A percentile compares a stretch with the other conserved stretches of the same genome.
Evolutionary conservation across 75 land plant species (phyloP).

Genomic region (Sequoia sempervirens): DNA sequence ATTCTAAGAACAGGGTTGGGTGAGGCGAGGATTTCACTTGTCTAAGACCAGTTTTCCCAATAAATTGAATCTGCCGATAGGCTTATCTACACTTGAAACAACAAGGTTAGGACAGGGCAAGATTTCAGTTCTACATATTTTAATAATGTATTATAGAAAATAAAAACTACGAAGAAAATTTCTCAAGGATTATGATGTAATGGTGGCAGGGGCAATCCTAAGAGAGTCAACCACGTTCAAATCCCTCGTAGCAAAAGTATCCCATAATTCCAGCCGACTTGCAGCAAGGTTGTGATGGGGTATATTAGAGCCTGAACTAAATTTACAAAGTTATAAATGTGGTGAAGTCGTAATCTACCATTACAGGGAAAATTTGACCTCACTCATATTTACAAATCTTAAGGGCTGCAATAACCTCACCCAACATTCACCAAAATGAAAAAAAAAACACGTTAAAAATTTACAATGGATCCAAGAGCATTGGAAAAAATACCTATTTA

Average conservation of each 20-base stretch:
- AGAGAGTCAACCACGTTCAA: neutral
- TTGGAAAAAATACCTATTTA: neutral
- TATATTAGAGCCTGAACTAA: neutral
- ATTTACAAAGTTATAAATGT: neutral
- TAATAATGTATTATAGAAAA: no score
- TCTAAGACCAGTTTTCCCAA: neutral
- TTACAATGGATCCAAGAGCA: neutral
- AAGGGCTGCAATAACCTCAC: neutral
- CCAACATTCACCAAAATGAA: neutral
- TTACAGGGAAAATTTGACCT: no score
- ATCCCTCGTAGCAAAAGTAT: neutral
- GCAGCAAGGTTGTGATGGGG: neutral
- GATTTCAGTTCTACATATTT: neutral
- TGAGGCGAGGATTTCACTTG: neutral
- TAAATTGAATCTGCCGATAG: neutral
- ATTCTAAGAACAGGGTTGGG: neutral
- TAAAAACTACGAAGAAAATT: no score
- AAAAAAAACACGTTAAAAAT: neutral
- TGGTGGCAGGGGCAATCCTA: neutral
- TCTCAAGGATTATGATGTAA: neutral
- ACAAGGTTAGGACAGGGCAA: neutral
- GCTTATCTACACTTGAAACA: neutral
- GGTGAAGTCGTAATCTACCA: no score
- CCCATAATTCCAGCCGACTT: neutral
- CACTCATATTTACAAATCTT: neutral